These are phyloP conservation scores for Alloteropsis angusta DNA, from an alignment of 202 grass and related monocot genomes.

Conservation along the genomic window DNA sequence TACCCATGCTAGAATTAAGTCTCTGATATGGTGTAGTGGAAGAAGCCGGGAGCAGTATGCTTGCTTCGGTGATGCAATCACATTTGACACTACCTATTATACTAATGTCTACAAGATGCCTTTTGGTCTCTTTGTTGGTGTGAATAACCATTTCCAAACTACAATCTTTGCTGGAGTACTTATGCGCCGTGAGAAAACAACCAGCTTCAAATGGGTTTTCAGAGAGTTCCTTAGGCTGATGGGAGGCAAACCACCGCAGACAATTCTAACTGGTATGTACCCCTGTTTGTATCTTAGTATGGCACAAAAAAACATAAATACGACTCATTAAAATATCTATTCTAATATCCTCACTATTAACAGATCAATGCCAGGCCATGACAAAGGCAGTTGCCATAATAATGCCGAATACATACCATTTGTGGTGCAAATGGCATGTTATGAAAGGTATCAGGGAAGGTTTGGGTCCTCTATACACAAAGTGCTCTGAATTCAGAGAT, in stretches of 20 bases:
- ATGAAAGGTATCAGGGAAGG: not conserved
- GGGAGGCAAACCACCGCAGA: not conserved
- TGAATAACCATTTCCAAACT: not conserved
- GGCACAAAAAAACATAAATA: no score
- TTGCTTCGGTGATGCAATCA: not conserved
- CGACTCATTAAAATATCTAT: no score
- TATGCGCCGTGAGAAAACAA: not conserved
- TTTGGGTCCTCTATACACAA: not conserved
- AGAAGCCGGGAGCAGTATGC: not conserved
- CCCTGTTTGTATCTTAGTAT: no score
- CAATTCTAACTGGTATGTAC: not conserved
- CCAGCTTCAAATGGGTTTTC: not conserved
- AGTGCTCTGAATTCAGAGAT: not conserved
- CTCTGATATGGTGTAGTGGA: not conserved
- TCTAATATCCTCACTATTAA: no score
- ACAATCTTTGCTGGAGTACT: not conserved
- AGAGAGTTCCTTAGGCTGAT: not conserved
- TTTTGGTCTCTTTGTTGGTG: not conserved
- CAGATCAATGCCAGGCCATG: not conserved
- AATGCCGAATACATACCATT: not conserved
- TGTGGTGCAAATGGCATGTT: not conserved
- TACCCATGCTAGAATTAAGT: rapidly evolving
- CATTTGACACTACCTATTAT: not conserved
- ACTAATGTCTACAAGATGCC: not conserved
- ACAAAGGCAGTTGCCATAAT: rapidly evolving